A percentile compares a stretch with the other conserved stretches of the same genome.
phyloP scores from a whole-genome alignment of 352 stramenopile genomes.

The Phytophthora parvispora region DNA sequence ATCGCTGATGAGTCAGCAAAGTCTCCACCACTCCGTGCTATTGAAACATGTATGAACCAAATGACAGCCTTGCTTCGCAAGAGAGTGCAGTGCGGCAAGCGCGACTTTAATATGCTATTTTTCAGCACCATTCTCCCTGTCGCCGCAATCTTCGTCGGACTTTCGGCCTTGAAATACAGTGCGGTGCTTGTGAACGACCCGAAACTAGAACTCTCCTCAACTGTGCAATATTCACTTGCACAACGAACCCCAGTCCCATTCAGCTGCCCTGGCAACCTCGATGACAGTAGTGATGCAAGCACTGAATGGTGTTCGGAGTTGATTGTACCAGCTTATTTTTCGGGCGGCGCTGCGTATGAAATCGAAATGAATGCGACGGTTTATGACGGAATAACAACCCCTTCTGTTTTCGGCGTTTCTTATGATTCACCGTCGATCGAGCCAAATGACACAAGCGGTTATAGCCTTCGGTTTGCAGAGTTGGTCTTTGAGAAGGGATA shows the following conservation, averaged over 20 bases:
- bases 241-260: conserved; percentile 55
- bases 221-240: conserved; percentile 42
- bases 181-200: conserved; percentile 62
- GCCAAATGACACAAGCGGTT: conserved; percentile 61
- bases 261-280: conserved; percentile 39
- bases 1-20: not conserved
- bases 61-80: conserved; percentile 72
- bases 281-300: conserved; percentile 26
- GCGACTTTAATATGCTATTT: conserved; percentile 76
- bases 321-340: conserved; percentile 18
- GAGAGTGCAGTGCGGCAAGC: conserved; percentile 55
- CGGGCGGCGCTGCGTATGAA: conserved; percentile 32
- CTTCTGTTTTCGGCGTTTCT: conserved; percentile 61
- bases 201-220: conserved; percentile 44
- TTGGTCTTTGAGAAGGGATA: conserved; percentile 61
- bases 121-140: conserved; percentile 82
- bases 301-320: conserved; percentile 29
- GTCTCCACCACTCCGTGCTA: too few relatives aligned
- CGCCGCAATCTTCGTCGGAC: conserved; percentile 69
- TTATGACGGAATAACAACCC: conserved; percentile 40
- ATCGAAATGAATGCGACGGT: conserved; percentile 46
- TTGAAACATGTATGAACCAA: conserved; percentile 38
- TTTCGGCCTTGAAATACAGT: conserved; percentile 69
- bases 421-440: conserved; percentile 53
- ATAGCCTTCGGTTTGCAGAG: conserved; percentile 69